Base-by-base conservation (phyloP, 2,329 filamentous ascomycete genomes). In the Cytospora chrysosperma region DNA sequence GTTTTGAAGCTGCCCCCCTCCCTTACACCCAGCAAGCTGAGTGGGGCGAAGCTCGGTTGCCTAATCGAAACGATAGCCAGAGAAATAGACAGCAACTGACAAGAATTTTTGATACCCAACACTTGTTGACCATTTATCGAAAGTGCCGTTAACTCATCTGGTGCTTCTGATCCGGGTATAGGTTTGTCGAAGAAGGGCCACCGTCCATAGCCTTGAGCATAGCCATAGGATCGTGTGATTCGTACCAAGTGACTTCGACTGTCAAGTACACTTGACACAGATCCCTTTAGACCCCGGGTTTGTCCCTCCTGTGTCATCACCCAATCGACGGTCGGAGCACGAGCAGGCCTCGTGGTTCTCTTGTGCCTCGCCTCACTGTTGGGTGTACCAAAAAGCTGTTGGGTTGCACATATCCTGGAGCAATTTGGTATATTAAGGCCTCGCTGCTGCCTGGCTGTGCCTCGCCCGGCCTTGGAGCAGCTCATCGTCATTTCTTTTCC, bases 381-480 rank as follows among this genome's bases (percentile, higher is more conserved):
- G 21, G 47, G 40, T 27, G 49, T 51, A 63, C 37, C 56, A 40
- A 53, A 2, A 37, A n/a, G 17, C 27, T 34, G 37, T 37, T 21
- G 24, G 27, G 37, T 55, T 55, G 32, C 56, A 47, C 56, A 63
- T 37, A 40, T 56, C 52, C 30, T 26, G 30, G 26, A 34, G 26
- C 61, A 49, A 27, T 24, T 19, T 17, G 28, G 47, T 63, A 63
- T 63, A 63, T 60, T 61, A 61, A 24, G n/a, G n/a, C 59, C 51
- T 12, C 43, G n/a, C 55, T 56, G 61, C 26, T 60, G 61, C 56
- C 61, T 63, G 51, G 51, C 47, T 61, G 27, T 61, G 51, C n/a
- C n/a, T 55, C 59, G 61, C 51, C 56, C 51, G 15, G 43, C 10
- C 43, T 30, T 9, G n/a, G 43, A 59, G 61, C 17, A 47, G 17